A percentile compares a stretch with the other conserved stretches of the same genome.
These are phyloP conservation scores for Tylopilus felleus DNA, from an alignment of 768 basidiomycete species.

Conservation along the genomic window DNA sequence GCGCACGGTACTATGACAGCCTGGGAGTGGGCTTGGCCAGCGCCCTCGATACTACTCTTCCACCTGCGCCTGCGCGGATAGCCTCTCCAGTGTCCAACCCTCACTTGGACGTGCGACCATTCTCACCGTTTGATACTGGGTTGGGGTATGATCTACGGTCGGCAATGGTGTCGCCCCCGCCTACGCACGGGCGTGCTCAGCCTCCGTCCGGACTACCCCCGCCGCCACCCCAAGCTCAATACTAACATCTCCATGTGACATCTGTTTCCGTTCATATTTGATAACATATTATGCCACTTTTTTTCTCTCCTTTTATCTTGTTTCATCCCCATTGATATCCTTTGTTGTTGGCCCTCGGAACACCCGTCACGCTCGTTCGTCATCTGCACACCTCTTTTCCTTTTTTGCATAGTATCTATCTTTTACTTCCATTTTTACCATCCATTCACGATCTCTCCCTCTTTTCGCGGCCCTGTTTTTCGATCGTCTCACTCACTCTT, in stretches of 20 bases:
- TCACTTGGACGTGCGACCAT: slow-evolving; percentile 40
- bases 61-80: slow-evolving; percentile 7
- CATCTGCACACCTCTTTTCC: not conserved
- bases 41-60: slow-evolving; percentile 36
- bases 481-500: not conserved
- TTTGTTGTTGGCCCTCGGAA: not conserved
- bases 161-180: slow-evolving; percentile 2
- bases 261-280: slow-evolving; percentile 13
- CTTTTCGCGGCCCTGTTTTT: not conserved
- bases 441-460: not conserved
- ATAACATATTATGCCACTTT: slow-evolving; percentile 14
- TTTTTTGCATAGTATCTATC: not conserved
- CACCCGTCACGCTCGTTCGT: not conserved
- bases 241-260: slow-evolving; percentile 1
- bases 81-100: slow-evolving; percentile 8
- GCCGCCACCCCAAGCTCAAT: slow-evolving; percentile 12
- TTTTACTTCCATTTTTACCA: not conserved
- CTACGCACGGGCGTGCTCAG: slow-evolving; percentile 1
- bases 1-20: slow-evolving; percentile 40
- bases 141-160: slow-evolving; percentile 13
- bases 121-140: slow-evolving; percentile 46
- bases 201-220: not conserved
- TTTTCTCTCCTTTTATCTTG: not conserved
- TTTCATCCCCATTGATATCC: slow-evolving; percentile 6
- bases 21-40: slow-evolving; percentile 24